Evolutionary conservation across 202 grass and related monocot genomes (phyloP).

Genomic region (Carex arenaria): DNA sequence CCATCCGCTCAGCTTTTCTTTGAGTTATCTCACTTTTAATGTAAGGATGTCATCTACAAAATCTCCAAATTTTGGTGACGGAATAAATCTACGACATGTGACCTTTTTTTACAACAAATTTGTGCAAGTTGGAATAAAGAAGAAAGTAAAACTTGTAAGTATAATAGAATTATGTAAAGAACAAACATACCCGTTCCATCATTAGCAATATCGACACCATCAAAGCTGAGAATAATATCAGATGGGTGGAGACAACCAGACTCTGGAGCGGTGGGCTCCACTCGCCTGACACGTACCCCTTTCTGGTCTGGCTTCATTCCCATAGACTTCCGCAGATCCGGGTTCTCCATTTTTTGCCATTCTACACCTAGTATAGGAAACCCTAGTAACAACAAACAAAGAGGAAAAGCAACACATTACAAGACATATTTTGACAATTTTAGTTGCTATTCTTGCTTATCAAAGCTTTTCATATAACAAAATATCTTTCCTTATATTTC

Average conservation of each 20-base stretch:
- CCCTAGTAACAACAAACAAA: constrained; percentile 34
- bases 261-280: constrained; percentile 89
- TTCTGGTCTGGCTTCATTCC: constrained; percentile 91
- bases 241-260: constrained; percentile 67
- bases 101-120: neutral
- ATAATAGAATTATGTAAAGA: neutral
- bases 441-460: neutral
- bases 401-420: constrained; percentile 1
- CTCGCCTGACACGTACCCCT: constrained; percentile 84
- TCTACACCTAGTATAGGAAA: constrained; percentile 94
- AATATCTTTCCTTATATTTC: neutral
- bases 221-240: constrained; percentile 95
- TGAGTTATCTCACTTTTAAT: neutral
- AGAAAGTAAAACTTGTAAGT: neutral
- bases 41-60: neutral
- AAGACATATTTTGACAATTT: neutral
- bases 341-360: constrained; percentile 99
- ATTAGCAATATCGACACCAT: constrained; percentile 94
- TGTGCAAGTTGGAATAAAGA: neutral
- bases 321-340: constrained; percentile 93
- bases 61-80: neutral
- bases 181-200: constrained; percentile 68
- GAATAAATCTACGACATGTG: neutral
- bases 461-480: neutral
- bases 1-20: neutral